These are phyloP conservation scores for Colletotrichum ledebouriae DNA, from an alignment of 2,329 filamentous ascomycete genomes.

Conservation along the genomic window DNA sequence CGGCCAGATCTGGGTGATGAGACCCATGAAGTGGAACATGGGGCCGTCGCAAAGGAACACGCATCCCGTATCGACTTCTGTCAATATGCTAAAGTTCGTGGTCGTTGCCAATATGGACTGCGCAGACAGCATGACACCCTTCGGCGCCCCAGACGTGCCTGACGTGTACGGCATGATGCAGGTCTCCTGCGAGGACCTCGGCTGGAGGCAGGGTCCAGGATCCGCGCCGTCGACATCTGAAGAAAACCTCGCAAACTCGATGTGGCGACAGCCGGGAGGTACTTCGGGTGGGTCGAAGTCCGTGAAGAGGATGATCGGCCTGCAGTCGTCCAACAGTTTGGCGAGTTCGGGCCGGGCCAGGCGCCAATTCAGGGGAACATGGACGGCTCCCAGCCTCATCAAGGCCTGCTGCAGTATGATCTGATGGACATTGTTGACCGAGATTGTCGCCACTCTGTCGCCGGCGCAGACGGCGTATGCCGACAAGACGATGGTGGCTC, in stretches of 20 bases:
- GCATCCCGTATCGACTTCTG: slow-evolving; percentile 28
- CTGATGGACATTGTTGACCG: slow-evolving; percentile 36
- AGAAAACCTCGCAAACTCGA: slow-evolving; percentile 2
- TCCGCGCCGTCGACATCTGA: slow-evolving; percentile 20
- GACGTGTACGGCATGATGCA: slow-evolving; percentile 37
- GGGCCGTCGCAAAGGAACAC: slow-evolving; percentile 40
- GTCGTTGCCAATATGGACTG: slow-evolving; percentile 27
- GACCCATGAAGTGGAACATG: slow-evolving; percentile 41
- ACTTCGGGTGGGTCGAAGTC: slow-evolving; percentile 25
- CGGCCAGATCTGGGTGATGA: slow-evolving; percentile 33
- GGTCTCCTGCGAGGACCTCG: slow-evolving; percentile 19
- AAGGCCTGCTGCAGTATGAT: slow-evolving; percentile 40
- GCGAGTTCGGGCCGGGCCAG: slow-evolving; percentile 37
- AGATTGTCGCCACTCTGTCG: slow-evolving; percentile 33
- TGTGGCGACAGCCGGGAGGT: slow-evolving; percentile 28
- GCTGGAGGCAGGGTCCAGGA: neutral
- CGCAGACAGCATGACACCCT: slow-evolving; percentile 28
- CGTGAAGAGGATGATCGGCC: slow-evolving; percentile 27
- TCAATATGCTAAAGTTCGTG: slow-evolving; percentile 26
- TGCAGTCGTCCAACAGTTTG: slow-evolving; percentile 29
- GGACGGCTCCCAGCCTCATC: slow-evolving; percentile 30
- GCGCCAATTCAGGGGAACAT: slow-evolving; percentile 39
- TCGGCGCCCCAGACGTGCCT: slow-evolving; percentile 32
- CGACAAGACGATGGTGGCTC: slow-evolving; percentile 26
- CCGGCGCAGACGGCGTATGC: slow-evolving; percentile 23